phyloP scores from a whole-genome alignment of 495 filamentous ascomycete species.

The Margaritispora aquatica region DNA sequence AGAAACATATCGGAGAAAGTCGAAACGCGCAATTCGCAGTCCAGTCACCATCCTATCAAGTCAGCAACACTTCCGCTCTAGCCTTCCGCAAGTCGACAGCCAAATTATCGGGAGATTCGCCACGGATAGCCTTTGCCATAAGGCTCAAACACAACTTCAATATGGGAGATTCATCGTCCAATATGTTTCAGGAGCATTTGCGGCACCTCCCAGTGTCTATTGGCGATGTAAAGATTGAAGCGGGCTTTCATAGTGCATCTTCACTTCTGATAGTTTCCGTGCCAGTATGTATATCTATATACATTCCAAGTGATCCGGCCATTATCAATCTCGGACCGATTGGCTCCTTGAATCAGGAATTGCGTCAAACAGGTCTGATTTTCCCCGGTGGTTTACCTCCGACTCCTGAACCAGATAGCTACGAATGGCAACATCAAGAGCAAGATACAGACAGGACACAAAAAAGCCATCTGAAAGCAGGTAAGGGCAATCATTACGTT shows the following conservation, averaged over 20 bases:
- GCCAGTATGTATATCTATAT: constrained; percentile 10
- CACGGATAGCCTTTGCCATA: constrained; percentile 12
- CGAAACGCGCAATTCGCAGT: not conserved
- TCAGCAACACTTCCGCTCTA: not conserved
- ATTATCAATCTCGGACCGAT: constrained; percentile 10
- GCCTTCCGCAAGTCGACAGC: not conserved
- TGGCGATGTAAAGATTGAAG: constrained; percentile 14
- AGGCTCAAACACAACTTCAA: constrained; percentile 4
- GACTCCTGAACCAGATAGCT: constrained; percentile 7
- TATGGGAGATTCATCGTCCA: not conserved
- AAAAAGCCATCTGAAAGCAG: not conserved
- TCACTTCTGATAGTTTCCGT: constrained; percentile 14
- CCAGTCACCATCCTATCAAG: not conserved
- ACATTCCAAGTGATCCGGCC: constrained; percentile 7
- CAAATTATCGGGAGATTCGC: not conserved
- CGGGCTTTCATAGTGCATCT: constrained; percentile 9
- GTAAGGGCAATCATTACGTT: not conserved
- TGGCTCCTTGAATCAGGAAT: not conserved
- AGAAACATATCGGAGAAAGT: not conserved
- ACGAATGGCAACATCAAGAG: not conserved
- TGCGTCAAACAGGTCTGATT: not conserved
- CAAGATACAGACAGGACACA: not conserved
- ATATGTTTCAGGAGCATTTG: constrained; percentile 10
- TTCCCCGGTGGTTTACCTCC: constrained; percentile 7
- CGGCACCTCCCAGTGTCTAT: not conserved